A percentile compares a stretch with the other conserved stretches of the same genome.
These are phyloP conservation scores for Kodamaea nitidulidarum DNA, from an alignment of 805 yeast species.

Conservation along the genomic window DNA sequence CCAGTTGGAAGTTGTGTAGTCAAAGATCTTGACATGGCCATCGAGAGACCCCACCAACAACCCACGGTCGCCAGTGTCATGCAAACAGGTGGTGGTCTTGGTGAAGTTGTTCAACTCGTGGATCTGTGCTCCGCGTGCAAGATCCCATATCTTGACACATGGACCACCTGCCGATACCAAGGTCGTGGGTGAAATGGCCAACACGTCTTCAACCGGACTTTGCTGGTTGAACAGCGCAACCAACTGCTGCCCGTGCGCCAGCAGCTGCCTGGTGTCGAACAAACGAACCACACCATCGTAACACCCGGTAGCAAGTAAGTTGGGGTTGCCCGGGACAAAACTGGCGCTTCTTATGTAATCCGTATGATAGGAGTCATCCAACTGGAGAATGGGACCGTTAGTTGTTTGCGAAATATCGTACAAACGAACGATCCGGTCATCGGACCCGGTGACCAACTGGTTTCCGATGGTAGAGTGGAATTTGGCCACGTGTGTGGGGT, in stretches of 20 bases:
- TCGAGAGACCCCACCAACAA: slow-evolving; percentile 91
- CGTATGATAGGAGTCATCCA: slow-evolving; percentile 60
- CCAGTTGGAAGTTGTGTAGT: slow-evolving; percentile 66
- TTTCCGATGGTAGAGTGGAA: slow-evolving; percentile 78
- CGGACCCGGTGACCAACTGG: slow-evolving; percentile 81
- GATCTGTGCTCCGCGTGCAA: slow-evolving; percentile 68
- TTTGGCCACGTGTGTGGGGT: slow-evolving; percentile 90
- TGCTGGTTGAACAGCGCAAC: slow-evolving; percentile 63
- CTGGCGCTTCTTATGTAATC: slow-evolving; percentile 85
- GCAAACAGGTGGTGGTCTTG: slow-evolving; percentile 85
- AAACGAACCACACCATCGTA: slow-evolving; percentile 85
- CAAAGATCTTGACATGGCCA: slow-evolving; percentile 96
- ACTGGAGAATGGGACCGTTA: slow-evolving; percentile 64
- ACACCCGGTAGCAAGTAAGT: slow-evolving; percentile 85
- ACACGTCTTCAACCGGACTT: slow-evolving; percentile 80
- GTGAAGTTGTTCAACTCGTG: slow-evolving; percentile 82
- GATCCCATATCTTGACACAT: slow-evolving; percentile 85
- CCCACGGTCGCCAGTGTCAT: slow-evolving; percentile 70
- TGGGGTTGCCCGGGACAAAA: slow-evolving; percentile 72
- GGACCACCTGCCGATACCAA: slow-evolving; percentile 80
- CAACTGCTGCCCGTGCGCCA: slow-evolving; percentile 35
- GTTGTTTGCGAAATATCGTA: slow-evolving; percentile 80
- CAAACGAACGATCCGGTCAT: slow-evolving; percentile 80
- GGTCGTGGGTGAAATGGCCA: slow-evolving; percentile 71
- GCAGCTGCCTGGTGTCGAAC: slow-evolving; percentile 66